phyloP scores from a whole-genome alignment of 2,329 filamentous ascomycete species.

The Pseudogymnoascus sp. region DNA sequence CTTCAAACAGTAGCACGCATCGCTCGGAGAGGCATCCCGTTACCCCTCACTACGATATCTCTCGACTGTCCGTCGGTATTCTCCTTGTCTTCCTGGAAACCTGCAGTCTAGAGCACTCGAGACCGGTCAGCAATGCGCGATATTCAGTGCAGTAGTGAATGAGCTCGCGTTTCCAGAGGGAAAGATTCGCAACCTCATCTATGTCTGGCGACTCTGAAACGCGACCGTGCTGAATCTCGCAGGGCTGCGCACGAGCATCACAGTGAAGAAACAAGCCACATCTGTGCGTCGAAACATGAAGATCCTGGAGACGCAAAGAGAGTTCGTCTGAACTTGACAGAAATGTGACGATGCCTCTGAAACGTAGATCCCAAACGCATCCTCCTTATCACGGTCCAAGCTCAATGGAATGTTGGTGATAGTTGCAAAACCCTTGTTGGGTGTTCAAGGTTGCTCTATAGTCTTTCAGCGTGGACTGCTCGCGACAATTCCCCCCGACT shows the following conservation, averaged over 20 bases:
- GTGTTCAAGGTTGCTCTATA: background rate
- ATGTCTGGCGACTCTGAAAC: constrained; percentile 3
- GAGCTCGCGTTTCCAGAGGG: background rate
- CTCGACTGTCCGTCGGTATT: background rate
- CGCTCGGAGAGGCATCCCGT: background rate
- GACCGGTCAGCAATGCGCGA: background rate
- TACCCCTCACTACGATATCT: background rate
- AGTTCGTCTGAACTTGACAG: constrained; percentile 2
- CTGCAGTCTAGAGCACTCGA: background rate
- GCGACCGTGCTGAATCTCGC: background rate
- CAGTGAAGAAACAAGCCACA: background rate
- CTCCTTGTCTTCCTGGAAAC: background rate
- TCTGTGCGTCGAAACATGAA: background rate
- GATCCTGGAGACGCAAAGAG: background rate
- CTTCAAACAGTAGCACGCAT: background rate
- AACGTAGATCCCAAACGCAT: background rate
- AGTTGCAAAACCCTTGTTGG: background rate
- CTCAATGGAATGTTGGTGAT: constrained; percentile 1
- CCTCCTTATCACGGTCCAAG: background rate
- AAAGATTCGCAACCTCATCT: background rate
- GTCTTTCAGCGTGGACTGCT: background rate
- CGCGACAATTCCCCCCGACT: background rate
- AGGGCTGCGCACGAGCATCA: background rate
- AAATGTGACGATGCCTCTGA: background rate
- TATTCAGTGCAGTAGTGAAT: background rate